Percentiles rank a stretch among this genome's conserved stretches.
Evolutionary conservation across 495 filamentous ascomycete genomes (phyloP).

Genomic region (Xylaria sp.): DNA sequence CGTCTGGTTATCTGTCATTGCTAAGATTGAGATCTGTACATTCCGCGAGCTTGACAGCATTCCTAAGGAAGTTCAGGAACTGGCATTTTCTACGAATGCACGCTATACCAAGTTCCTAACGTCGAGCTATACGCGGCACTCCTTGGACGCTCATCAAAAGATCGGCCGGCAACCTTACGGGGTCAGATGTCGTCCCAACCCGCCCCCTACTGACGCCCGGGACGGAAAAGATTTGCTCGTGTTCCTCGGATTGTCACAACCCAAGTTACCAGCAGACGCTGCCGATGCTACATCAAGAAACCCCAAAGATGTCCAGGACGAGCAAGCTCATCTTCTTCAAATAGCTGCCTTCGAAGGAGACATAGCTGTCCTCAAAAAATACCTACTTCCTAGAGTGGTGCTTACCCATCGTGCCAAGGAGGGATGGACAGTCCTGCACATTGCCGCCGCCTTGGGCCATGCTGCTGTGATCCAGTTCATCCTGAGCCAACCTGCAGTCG

Average conservation of each 20-base stretch:
- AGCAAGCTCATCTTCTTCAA: not conserved
- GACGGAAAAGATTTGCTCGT: not conserved
- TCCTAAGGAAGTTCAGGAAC: not conserved
- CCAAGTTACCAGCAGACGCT: not conserved
- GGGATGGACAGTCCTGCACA: not conserved
- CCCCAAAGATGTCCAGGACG: not conserved
- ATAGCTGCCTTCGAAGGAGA: not conserved
- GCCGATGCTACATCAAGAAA: not conserved
- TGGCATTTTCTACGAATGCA: not conserved
- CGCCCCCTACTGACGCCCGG: not conserved
- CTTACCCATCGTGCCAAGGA: not conserved
- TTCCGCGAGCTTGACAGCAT: not conserved
- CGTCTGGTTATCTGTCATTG: not conserved
- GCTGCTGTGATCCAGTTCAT: not conserved
- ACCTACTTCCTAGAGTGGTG: not conserved
- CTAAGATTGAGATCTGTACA: constrained; percentile 3
- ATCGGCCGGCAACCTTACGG: not conserved
- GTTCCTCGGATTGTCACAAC: not conserved
- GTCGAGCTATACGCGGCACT: not conserved
- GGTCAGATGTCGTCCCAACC: not conserved
- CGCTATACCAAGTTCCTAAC: not conserved
- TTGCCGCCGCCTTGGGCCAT: not conserved
- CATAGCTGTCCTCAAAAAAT: not conserved
- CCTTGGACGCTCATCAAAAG: not conserved
- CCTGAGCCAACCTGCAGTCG: not conserved